Evolutionary conservation across 768 basidiomycete genomes (phyloP), one percentile per base, ranked within the genome.

Genomic region (Suillus discolor): DNA sequence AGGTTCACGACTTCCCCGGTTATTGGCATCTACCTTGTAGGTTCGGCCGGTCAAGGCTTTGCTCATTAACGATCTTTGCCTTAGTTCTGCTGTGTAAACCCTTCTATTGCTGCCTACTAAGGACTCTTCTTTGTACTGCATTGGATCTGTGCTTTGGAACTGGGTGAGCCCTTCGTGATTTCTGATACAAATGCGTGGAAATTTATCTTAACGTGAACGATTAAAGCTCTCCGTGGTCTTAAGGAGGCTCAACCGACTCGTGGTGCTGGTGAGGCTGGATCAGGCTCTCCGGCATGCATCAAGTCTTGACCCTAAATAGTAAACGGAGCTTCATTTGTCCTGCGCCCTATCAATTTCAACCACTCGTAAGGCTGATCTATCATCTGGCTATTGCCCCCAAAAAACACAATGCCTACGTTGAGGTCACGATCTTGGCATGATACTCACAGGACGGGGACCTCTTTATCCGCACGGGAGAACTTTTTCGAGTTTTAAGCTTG

Each of bases 191-290:
- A 18, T 42, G 25, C 28, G 12, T 11, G 11, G 16, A 60, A 0
- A 60, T 28, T 12, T 25, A 41, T 39, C 25, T 60, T 60, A 11
- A 60, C 39, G 25, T 20, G 41, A 42, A 60, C 11, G 18, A 60
- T 39, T 12, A 25, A 60, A 31, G 59, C 25, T 42, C 41, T 28
- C 41, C 59, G 41, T 60, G 59, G 41, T 60, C 28, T 60, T 60
- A 60, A 60, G 25, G 59, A 11, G 59, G 59, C 25, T 60, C 59
- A 60, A 12, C 18, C 18, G 41, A 60, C 59, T 60, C 59, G 41
- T 60, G 59, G 59, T 60, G 6, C 11, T 60, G 59, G 59, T 39
- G 59, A 42, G 59, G 59, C 28, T 18, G 59, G 25, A 60, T 44
- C 42, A 31, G 59, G 25, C 59, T 41, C 25, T 60, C 41, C 59